These are phyloP conservation scores for Tylopilus sp. DNA, from an alignment of 768 basidiomycete genomes.

Conservation along the genomic window DNA sequence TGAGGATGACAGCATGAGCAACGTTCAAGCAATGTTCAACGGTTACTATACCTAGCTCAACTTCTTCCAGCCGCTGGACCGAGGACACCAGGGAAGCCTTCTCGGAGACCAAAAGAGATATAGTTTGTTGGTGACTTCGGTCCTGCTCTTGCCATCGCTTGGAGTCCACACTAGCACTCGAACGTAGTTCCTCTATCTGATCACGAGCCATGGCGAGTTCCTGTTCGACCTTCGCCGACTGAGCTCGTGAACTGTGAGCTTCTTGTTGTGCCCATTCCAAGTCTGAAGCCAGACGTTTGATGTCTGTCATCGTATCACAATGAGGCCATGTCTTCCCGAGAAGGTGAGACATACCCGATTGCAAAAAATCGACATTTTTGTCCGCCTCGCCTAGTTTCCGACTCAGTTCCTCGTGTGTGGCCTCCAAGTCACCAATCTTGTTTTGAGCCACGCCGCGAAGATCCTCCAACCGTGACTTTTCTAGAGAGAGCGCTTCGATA, in stretches of 20 bases:
- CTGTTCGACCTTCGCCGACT: slow-evolving; percentile 15
- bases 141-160: slow-evolving; percentile 31
- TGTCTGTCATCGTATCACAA: slow-evolving; percentile 22
- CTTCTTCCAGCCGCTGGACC: slow-evolving; percentile 52
- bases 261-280: slow-evolving; percentile 15
- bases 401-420: slow-evolving; percentile 7
- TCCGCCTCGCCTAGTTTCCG: slow-evolving; percentile 8
- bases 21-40: background rate
- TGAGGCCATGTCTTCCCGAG: slow-evolving; percentile 23
- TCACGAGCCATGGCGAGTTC: slow-evolving; percentile 19
- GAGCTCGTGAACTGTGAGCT: slow-evolving; percentile 6
- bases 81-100: slow-evolving; percentile 60
- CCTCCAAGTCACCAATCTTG: slow-evolving; percentile 18
- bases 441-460: slow-evolving; percentile 7
- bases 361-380: slow-evolving; percentile 13
- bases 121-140: slow-evolving; percentile 67
- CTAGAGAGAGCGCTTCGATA: slow-evolving; percentile 18
- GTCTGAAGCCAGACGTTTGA: slow-evolving; percentile 18
- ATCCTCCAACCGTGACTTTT: slow-evolving; percentile 24
- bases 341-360: slow-evolving; percentile 22
- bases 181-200: slow-evolving; percentile 19
- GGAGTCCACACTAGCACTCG: slow-evolving; percentile 10
- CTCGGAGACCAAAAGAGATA: slow-evolving; percentile 73
- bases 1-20: slow-evolving; percentile 20
- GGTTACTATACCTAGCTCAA: slow-evolving; percentile 57